Base-by-base conservation (phyloP, 805 yeast genomes). In the Saccharomycopsis schoenii region DNA sequence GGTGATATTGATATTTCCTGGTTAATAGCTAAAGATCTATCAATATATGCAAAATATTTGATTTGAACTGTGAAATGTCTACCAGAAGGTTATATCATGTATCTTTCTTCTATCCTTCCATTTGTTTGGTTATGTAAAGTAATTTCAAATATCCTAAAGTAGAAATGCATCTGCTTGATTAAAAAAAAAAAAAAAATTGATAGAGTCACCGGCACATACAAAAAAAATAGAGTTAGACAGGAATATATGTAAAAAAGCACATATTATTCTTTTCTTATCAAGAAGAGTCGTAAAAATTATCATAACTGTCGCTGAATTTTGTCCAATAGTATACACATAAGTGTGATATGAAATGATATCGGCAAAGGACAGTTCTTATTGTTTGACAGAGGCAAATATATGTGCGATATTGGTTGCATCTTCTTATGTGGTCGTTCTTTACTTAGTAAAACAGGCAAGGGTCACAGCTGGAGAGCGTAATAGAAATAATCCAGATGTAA, bases 371-470 rank as follows among this genome's bases (percentile, higher is more conserved):
- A 17, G 17, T 21, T 11, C n/a, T 4, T 55, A 56, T 25, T 24
- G 51, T 11, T 14, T 21, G 19, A 19, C 39, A 5, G 40, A 40
- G 9, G 59, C 55, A 9, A 42, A 17, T 6, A n/a, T 41, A 3
- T 58, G 15, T 17, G 36, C 58, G 11, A 15, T 59, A n/a, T 25
- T 52, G 15, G 24, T 59, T 19, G 56, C 64, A 14, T 29, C 36
- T 12, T 60, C 62, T 1, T 62, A 59, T 55, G 61, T 60, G 29
- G 57, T 56, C 14, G 34, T 57, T 8, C 37, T 62, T 12, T 60
- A 60, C 36, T 14, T 60, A n/a, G 52, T 47, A 11, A 47, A 47
- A 5, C 62, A 58, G 10, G n/a, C 10, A 11, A 56, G 51, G 40
- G 14, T 25, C n/a, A n/a, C 60, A 24, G 41, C 58, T 17, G 15